phyloP scores from a whole-genome alignment of 345 rosid genomes.

The Arabidopsis suecica region DNA sequence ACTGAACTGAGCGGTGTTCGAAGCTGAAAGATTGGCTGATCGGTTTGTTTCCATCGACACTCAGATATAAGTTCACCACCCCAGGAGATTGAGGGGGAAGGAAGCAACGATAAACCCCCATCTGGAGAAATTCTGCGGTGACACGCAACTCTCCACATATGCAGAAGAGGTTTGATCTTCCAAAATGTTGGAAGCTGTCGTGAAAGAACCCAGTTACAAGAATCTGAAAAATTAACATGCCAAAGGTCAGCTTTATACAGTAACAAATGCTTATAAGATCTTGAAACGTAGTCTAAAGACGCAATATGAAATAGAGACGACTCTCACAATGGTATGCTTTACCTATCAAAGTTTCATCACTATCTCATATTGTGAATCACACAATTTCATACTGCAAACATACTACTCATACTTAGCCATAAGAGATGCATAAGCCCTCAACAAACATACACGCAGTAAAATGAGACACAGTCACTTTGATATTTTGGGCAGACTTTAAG shows the following conservation, averaged over 20 bases:
- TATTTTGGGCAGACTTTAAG: conserved; percentile 5
- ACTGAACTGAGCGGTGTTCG: conserved; percentile 60
- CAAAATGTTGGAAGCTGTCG: conserved; percentile 61
- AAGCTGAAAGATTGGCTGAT: conserved; percentile 80
- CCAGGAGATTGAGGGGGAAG: conserved; percentile 78
- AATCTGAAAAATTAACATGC: conserved; percentile 51
- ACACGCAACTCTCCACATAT: conserved; percentile 72
- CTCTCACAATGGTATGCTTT: background rate
- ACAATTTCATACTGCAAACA: conserved; percentile 16
- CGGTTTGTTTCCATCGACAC: conserved; percentile 79
- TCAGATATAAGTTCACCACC: conserved; percentile 65
- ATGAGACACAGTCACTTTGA: background rate
- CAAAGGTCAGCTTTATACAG: conserved; percentile 25
- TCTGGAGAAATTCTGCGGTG: conserved; percentile 68
- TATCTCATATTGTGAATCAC: conserved; percentile 6
- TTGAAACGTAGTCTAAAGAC: background rate
- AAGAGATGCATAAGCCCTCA: conserved; percentile 5
- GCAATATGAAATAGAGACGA: background rate
- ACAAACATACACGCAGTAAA: conserved; percentile 6
- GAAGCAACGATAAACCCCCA: conserved; percentile 85
- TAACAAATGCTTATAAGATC: conserved; percentile 13
- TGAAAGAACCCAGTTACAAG: conserved; percentile 78
- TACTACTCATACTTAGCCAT: conserved; percentile 4
- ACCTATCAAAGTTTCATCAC: conserved; percentile 1
- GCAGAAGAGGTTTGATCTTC: conserved; percentile 67